Base-by-base conservation (phyloP, 2,329 filamentous ascomycete species). In the Nigrograna mackinnonii region DNA sequence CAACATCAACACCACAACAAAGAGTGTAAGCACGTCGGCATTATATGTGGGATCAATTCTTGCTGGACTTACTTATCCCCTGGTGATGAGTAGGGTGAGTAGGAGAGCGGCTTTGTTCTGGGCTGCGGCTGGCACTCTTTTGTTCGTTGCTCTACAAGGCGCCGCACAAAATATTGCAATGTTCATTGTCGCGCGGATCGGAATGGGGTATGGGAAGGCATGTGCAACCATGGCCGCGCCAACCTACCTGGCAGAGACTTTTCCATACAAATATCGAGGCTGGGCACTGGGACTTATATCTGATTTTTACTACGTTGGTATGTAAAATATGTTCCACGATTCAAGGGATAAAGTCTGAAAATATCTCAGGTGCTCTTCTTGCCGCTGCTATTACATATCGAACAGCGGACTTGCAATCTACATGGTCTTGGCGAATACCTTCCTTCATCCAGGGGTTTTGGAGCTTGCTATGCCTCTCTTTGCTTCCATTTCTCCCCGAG, bases 1-100 rank as follows among this genome's bases (percentile, higher is more conserved):
- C 62, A 51, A 71, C 4, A 71, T 83, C 6, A 80, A 64, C n/a
- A 58, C 74, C 1, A 73, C 75, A 0, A 80, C 78, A 0, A 76
- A 70, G 0, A 78, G 75, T 3, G 68, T 83, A 13, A 80, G 82
- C 49, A 82, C 78, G 4, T 74, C 78, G 0, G 75, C 76, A 2
- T 71, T 77, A n/a, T 81, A 74, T 52, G 77, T 83, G 36, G 79
- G 79, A 9, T 70, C 71, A 22, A 66, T 71, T 21, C 38, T 82
- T 5, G 74, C 72, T 16, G 69, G 70, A 1, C 54, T 79, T 6
- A 47, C 74, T 21, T 70, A 69, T 1, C 75, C 72, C 16, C 47
- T 70, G 3, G 57, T 73, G 30, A 63, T 72, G 1, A 76, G 78
- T 54, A 54, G 54, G 20, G 57, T 72, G 1, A 75, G 74, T 4